Base-by-base conservation (phyloP, 257 asterid species). In the Fraxinus cuspidata region DNA sequence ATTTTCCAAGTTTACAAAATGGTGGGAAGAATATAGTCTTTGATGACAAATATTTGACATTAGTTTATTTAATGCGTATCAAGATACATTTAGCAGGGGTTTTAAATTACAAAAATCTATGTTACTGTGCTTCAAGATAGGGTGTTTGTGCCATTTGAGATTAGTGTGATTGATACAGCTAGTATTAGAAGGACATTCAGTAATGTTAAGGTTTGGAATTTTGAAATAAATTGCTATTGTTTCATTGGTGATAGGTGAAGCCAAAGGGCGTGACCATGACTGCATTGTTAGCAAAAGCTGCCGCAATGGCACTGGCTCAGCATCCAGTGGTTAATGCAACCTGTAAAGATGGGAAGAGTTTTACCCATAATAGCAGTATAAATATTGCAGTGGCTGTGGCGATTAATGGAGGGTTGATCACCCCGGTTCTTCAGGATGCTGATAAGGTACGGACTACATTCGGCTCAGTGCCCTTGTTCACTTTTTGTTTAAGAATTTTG, bases 351-450 rank as follows among this genome's bases (percentile, higher is more conserved):
- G 98, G 98, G 70, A 93, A 91, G 80, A 91, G 96, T 74, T 93
- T 93, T 79, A 89, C 94, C 21, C 87, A 91, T 83, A 93, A 90
- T 35, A 84, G 88, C 75, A 91, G 77, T 70, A 87, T 93, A 42
- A 91, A 93, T 79, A 90, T 93, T 81, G 96, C 98, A n/a, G 97
- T 93, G 73, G 97, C 97, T 23, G 98, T 91, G 80, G 94, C 97
- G 9, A 90, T 93, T 60, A 85, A 90, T 74, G 98, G 94, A 60
- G 98, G 97, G 66, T 81, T 93, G 80, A 93, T 91, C 83, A 93
- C 97, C 29, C 96, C 97, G 5, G 98, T 93, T 77, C 96, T 93
- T 79, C 96, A 91, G 81, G 93, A 93, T 82, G 97, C 97, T 29
- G 98, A 91, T 77, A 93, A 93, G 97, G 98, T 91, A 42, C 27